Base-by-base conservation (phyloP, 1,284 basidiomycete species). In the Sporisorium scitamineum region DNA sequence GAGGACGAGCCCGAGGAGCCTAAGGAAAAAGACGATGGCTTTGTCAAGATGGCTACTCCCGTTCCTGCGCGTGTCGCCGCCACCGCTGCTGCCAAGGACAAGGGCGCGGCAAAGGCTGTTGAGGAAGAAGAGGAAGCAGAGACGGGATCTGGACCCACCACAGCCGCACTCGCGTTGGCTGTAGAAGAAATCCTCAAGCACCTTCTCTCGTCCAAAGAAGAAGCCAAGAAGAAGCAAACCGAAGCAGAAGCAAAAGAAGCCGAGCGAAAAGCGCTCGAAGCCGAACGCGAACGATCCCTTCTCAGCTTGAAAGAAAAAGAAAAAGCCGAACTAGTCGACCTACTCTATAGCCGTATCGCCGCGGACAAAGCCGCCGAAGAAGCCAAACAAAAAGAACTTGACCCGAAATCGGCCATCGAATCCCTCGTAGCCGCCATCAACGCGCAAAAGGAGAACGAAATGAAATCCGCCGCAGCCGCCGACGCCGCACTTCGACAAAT, bases 131-230 rank as follows among this genome's bases (percentile, higher is more conserved):
- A 48, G 13, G 51, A 51, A 24, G 48, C 22, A 6, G 63, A 59
- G 20, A 39, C 50, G 8, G 62, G 57, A 2, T 47, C 42, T 7
- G 63, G 60, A 2, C 67, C 72, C 2, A 70, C 67, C 0, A 67
- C 63, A 0, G 61, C 54, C 7, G 81, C 80, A 8, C 70, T 82
- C 5, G 78, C 79, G 2, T 54, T 79, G 4, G 81, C 81, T 3
- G 80, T 82, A 0, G 81, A 82, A 50, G 81, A 82, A 58, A 81
- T 83, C 44, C 70, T 83, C 50, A 81, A 81, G 66, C 81, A 83
- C 41, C 75, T 81, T 2, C 56, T 81, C 9, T 68, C 74, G 54
- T 59, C 65, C 45, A 79, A 83, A 48, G 80, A 83, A 47, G 76
- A 79, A 37, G 73, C 76, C 10, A 68, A 75, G 51, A 58, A 56